phyloP scores from a whole-genome alignment of 805 yeast genomes.

The Priceomyces melissophilus region DNA sequence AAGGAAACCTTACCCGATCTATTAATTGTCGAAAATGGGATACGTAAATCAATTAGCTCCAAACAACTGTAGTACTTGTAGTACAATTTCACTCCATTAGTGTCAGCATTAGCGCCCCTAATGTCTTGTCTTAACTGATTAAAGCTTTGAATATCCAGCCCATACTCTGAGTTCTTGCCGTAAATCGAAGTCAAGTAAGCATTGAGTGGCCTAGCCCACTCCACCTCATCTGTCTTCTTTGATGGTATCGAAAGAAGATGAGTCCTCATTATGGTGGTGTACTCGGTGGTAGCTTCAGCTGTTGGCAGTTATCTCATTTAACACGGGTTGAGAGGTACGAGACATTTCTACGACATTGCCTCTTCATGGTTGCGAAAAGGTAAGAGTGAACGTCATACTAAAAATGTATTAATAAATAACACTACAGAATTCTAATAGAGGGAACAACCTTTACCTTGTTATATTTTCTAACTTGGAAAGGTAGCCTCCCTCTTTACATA shows the following conservation, averaged over 20 bases:
- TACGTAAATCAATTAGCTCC: slow-evolving; percentile 72
- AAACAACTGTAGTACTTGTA: slow-evolving; percentile 76
- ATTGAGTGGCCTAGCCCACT: slow-evolving; percentile 63
- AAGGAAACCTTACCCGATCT: slow-evolving; percentile 50
- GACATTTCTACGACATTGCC: too few relatives aligned
- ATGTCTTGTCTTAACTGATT: slow-evolving; percentile 59
- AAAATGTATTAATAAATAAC: too few relatives aligned
- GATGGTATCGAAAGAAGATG: slow-evolving; percentile 21
- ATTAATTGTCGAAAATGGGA: slow-evolving; percentile 60
- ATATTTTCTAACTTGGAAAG: neutral
- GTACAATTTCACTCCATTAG: slow-evolving; percentile 49
- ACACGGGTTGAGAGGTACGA: neutral
- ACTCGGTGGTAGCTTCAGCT: neutral
- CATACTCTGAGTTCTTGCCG: slow-evolving; percentile 58
- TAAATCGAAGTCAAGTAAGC: slow-evolving; percentile 57
- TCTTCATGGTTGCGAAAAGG: too few relatives aligned
- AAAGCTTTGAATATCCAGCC: slow-evolving; percentile 52
- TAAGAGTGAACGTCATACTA: too few relatives aligned
- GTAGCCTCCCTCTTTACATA: slow-evolving; percentile 39
- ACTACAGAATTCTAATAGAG: too few relatives aligned
- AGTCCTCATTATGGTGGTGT: slow-evolving; percentile 19
- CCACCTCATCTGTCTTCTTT: slow-evolving; percentile 53
- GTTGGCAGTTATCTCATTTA: neutral
- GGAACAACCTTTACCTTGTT: too few relatives aligned
- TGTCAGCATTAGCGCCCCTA: slow-evolving; percentile 44